phyloP scores from a whole-genome alignment of 179 eudicot genomes.

The Drosera spatulata region DNA sequence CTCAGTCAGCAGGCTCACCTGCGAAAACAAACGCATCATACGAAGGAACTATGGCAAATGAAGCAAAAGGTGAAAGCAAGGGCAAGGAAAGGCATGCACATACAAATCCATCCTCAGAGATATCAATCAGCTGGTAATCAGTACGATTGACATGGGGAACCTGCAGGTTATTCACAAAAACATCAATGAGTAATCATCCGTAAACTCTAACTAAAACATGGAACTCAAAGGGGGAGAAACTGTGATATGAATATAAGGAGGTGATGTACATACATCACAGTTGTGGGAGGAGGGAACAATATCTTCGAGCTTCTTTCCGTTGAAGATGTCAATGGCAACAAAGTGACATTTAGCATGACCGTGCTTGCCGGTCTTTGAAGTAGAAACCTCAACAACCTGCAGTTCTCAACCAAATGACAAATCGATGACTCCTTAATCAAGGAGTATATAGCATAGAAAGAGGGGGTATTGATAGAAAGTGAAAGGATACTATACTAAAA shows the following conservation, averaged over 20 bases:
- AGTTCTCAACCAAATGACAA: background rate
- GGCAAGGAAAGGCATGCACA: constrained; percentile 7
- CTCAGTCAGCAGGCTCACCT: constrained; percentile 65
- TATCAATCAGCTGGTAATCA: constrained; percentile 34
- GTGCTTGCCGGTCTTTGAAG: constrained; percentile 89
- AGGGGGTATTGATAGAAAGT: too few species aligned
- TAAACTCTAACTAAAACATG: background rate
- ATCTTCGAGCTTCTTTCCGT: constrained; percentile 73
- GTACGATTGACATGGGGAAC: constrained; percentile 73
- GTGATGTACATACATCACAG: constrained; percentile 42
- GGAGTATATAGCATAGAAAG: too few species aligned
- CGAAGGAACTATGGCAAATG: background rate
- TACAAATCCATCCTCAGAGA: constrained; percentile 63
- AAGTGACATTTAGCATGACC: constrained; percentile 84
- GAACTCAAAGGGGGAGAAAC: too few species aligned
- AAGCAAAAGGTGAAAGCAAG: too few species aligned
- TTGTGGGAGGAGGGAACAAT: constrained; percentile 90
- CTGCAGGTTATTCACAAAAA: constrained; percentile 18
- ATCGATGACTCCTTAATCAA: too few species aligned
- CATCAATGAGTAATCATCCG: background rate
- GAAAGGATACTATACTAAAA: too few species aligned
- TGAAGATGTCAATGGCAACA: constrained; percentile 68
- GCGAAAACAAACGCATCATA: background rate
- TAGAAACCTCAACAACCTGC: constrained; percentile 84
- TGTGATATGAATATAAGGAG: too few species aligned